A percentile compares a stretch with the other conserved stretches of the same genome.
These are phyloP conservation scores for Alternaria postmessia DNA, from an alignment of 2,329 filamentous ascomycete species.

Conservation along the genomic window DNA sequence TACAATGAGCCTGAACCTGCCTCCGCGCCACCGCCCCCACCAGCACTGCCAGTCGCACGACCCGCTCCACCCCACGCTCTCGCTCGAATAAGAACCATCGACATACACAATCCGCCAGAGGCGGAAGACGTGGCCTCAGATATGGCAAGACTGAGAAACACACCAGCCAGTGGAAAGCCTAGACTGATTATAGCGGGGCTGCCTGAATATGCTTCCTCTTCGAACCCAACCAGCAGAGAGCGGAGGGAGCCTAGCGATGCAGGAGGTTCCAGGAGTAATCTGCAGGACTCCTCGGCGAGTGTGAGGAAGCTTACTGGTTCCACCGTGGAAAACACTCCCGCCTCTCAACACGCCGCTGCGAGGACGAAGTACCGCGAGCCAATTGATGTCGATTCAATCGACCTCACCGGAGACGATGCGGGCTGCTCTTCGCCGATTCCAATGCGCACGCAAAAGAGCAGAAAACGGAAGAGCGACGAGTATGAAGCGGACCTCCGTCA, in stretches of 20 bases:
- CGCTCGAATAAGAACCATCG: constrained; percentile 29
- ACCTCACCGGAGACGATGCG: constrained; percentile 45
- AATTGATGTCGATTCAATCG: constrained; percentile 46
- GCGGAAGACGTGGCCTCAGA: constrained; percentile 23
- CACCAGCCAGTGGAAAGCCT: constrained; percentile 54
- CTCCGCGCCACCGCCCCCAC: constrained; percentile 21
- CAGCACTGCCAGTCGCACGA: constrained; percentile 21
- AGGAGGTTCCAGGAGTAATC: neutral
- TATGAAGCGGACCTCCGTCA: constrained; percentile 40
- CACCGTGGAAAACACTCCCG: constrained; percentile 14
- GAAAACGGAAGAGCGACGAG: constrained; percentile 59
- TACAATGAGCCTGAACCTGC: constrained; percentile 32
- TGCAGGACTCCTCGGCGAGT: constrained; percentile 4
- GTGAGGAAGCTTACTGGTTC: constrained; percentile 6
- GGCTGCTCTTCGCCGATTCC: constrained; percentile 27
- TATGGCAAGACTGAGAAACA: constrained; percentile 57
- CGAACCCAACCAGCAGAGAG: constrained; percentile 7
- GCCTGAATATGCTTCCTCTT: constrained; percentile 22
- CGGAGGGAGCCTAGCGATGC: constrained; percentile 5
- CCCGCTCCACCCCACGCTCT: constrained; percentile 30
- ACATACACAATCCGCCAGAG: constrained; percentile 35
- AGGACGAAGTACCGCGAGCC: constrained; percentile 20
- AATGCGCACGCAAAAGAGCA: constrained; percentile 30
- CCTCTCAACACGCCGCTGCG: constrained; percentile 5
- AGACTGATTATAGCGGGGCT: constrained; percentile 42